Conservation (phyloP, 306 rosid genomes). For the Alnus rubra region DNA sequence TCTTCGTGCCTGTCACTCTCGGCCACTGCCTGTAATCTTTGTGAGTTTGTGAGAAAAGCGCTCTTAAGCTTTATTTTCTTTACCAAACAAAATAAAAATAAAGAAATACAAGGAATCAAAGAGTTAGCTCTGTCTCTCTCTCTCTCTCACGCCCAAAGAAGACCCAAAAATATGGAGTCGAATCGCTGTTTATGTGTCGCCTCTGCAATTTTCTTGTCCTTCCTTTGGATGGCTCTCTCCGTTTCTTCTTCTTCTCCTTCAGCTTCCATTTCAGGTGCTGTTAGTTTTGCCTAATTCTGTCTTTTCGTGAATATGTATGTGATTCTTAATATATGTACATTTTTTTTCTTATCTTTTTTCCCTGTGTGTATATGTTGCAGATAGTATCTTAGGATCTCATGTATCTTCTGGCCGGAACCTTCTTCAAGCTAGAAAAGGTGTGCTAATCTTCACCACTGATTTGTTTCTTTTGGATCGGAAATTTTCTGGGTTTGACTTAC, state of each 20-base stretch:
- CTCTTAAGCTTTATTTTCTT: not conserved
- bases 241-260: slow-evolving; percentile 52
- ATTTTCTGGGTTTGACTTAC: slow-evolving; percentile 1
- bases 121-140: not conserved
- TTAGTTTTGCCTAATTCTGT: not conserved
- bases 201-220: slow-evolving; percentile 37
- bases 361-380: slow-evolving; percentile 48
- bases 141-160: slow-evolving; percentile 1
- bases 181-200: slow-evolving; percentile 39
- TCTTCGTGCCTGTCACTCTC: not conserved
- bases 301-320: not conserved
- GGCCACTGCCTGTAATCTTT: not conserved
- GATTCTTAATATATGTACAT: not conserved
- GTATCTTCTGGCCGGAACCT: slow-evolving; percentile 57
- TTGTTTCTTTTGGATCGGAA: not conserved
- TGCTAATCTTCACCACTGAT: not conserved
- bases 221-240: slow-evolving; percentile 39
- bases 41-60: no score
- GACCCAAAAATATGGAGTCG: slow-evolving; percentile 39
- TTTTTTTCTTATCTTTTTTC: not conserved
- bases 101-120: not conserved
- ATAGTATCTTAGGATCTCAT: slow-evolving; percentile 44
- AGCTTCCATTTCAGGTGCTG: slow-evolving; percentile 57
- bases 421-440: slow-evolving; percentile 85
- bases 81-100: not conserved